Conservation (phyloP, 2,329 filamentous ascomycete genomes). For the Fusarium aywerte region DNA sequence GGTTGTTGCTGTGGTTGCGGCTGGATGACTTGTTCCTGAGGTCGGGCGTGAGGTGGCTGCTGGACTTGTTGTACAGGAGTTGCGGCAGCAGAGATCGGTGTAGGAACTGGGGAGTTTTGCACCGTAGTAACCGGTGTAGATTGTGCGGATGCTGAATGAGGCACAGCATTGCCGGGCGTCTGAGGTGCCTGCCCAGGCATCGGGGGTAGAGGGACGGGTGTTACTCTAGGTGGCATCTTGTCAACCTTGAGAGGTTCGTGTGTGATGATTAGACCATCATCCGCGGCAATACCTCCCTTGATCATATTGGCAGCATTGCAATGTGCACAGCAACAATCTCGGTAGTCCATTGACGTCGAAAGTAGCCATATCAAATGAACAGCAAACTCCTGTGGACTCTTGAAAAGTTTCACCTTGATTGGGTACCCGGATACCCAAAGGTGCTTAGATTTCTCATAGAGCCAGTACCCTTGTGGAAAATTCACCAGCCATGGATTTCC, state of each 20-base stretch:
- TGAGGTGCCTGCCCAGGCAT: slow-evolving; percentile 50
- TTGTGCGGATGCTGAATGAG: slow-evolving; percentile 48
- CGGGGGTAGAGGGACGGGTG: slow-evolving; percentile 52
- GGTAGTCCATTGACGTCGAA: slow-evolving; percentile 59
- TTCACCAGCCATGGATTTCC: slow-evolving; percentile 58
- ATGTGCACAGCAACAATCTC: slow-evolving; percentile 63
- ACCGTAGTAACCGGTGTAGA: slow-evolving; percentile 31
- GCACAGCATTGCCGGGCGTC: slow-evolving; percentile 46
- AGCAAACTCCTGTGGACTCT: slow-evolving; percentile 64
- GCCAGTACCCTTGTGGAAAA: slow-evolving; percentile 59
- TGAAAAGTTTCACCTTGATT: slow-evolving; percentile 60
- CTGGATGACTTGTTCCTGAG: slow-evolving; percentile 20
- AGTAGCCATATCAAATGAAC: slow-evolving; percentile 64
- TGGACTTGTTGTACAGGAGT: slow-evolving; percentile 28
- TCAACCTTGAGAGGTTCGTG: slow-evolving; percentile 41
- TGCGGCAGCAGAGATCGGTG: slow-evolving; percentile 23
- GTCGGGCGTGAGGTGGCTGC: slow-evolving; percentile 14
- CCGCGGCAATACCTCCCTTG: slow-evolving; percentile 40
- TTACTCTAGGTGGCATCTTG: slow-evolving; percentile 48
- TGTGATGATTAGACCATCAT: slow-evolving; percentile 46
- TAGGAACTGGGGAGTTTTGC: slow-evolving; percentile 35
- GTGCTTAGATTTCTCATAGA: slow-evolving; percentile 61
- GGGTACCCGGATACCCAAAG: slow-evolving; percentile 63
- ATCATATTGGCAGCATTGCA: slow-evolving; percentile 53
- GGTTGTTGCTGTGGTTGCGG: slow-evolving; percentile 22